phyloP scores from a whole-genome alignment of 805 yeast species.

The Saccharomycopsis sp. region DNA sequence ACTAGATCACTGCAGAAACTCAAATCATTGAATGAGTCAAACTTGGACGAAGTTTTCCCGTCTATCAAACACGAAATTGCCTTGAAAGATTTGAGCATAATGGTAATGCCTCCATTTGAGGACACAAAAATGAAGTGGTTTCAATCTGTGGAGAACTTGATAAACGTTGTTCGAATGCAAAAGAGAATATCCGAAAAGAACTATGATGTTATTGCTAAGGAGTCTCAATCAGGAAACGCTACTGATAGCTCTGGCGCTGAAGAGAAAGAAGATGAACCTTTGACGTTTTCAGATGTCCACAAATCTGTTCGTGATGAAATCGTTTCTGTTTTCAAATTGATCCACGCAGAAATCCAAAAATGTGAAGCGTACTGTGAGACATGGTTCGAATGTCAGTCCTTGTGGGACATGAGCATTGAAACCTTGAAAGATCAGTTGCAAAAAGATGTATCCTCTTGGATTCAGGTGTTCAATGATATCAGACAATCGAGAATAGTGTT shows the following conservation, averaged over 20 bases:
- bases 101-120: conserved; percentile 34
- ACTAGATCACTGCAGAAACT: not conserved
- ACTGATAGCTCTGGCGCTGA: not conserved
- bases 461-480: conserved; percentile 35
- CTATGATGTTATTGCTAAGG: conserved; percentile 23
- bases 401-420: conserved; percentile 49
- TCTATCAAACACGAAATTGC: conserved; percentile 29
- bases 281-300: too few relatives aligned
- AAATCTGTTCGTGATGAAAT: too few relatives aligned
- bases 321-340: conserved; percentile 23
- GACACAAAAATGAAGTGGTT: conserved; percentile 29
- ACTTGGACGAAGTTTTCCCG: conserved; percentile 3
- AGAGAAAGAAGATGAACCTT: too few relatives aligned
- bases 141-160: conserved; percentile 23
- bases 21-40: not conserved
- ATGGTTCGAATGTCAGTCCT: conserved; percentile 49
- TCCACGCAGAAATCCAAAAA: conserved; percentile 28
- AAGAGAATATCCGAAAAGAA: conserved; percentile 22
- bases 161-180: conserved; percentile 25
- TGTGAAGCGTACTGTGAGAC: conserved; percentile 33
- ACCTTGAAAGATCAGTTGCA: conserved; percentile 31
- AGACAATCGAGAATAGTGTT: conserved; percentile 36
- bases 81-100: conserved; percentile 31
- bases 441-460: conserved; percentile 38
- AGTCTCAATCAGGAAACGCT: not conserved